phyloP scores from a whole-genome alignment of 345 rosid species.

The Mallotus nudiflorus region DNA sequence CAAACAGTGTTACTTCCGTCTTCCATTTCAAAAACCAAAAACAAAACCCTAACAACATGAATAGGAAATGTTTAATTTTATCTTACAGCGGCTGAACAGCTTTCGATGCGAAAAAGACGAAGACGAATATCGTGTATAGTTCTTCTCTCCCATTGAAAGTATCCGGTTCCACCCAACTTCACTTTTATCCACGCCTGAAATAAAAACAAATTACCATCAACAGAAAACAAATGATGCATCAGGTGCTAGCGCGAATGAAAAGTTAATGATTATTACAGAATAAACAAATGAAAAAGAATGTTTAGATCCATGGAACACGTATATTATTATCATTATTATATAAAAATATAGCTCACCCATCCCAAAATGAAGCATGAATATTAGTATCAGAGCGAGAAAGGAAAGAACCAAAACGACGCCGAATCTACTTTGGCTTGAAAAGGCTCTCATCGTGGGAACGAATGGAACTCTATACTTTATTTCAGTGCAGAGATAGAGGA shows the following conservation, averaged over 20 bases:
- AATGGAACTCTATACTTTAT: neutral
- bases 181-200: conserved; percentile 6
- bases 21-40: neutral
- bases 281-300: too few relatives aligned
- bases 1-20: neutral
- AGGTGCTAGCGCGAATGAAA: neutral
- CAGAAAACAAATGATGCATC: neutral
- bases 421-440: conserved; percentile 1
- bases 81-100: conserved; percentile 36
- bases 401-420: conserved; percentile 16
- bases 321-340: neutral
- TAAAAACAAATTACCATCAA: neutral
- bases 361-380: conserved; percentile 13
- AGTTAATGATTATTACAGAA: neutral
- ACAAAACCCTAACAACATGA: neutral
- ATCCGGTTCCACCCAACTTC: conserved; percentile 3
- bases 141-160: conserved; percentile 14
- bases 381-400: conserved; percentile 19
- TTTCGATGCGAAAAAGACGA: conserved; percentile 47
- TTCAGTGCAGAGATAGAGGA: neutral
- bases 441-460: conserved; percentile 30
- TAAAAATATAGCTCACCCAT: conserved; percentile 18
- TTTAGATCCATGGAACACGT: neutral
- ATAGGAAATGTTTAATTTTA: neutral
- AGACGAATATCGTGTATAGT: conserved; percentile 5